Base-by-base conservation (phyloP, 1,284 basidiomycete genomes). In the Rhodotorula sp. region DNA sequence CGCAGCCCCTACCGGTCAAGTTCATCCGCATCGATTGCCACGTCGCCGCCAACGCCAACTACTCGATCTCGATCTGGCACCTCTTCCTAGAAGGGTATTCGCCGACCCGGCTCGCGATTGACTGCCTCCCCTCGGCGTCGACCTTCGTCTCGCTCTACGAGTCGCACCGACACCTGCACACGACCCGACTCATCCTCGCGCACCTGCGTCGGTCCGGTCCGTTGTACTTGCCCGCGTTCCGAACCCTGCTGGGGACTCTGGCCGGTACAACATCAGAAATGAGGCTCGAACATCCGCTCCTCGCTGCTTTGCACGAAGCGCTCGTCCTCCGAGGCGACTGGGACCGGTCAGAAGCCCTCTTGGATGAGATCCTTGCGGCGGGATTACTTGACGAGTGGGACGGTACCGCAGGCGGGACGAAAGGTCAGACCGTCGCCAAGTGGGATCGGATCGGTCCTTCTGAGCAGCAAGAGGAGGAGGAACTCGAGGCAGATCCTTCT, bases 11-110 rank as follows among this genome's bases (percentile, higher is more conserved):
- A 6, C 77, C 77, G 1, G 60, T 75, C 53, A 68, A 76, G 42
- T 81, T 79, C 67, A 53, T 81, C 69, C 77, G 77, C 56, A 75
- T 81, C 55, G 79, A 81, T 26, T 79, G 80, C 1, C 75, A 80
- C n/a, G 73, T 77, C 10, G 78, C 80, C 0, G 78, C 79, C 54
- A 76, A 73, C 30, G 76, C 74, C 45, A 80, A 78, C 66, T 81
- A 80, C 77, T 79, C 78, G 68, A 77, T 80, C 66, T 77, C 73
- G 14, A 76, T 78, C 45, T 78, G 77, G 77, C 69, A 78, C 66
- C 73, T 80, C 60, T 80, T 62, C 59, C 60, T 75, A 60, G 60
- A 61, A 30, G 72, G 69, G 12, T 26, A 44, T 42, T 7, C 53
- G 4, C 14, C 57, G 5, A n/a, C n/a, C 6, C 44, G 26, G 18